phyloP scores from a whole-genome alignment of 2,329 filamentous ascomycete species.

The Trichothecium sympodiale region DNA sequence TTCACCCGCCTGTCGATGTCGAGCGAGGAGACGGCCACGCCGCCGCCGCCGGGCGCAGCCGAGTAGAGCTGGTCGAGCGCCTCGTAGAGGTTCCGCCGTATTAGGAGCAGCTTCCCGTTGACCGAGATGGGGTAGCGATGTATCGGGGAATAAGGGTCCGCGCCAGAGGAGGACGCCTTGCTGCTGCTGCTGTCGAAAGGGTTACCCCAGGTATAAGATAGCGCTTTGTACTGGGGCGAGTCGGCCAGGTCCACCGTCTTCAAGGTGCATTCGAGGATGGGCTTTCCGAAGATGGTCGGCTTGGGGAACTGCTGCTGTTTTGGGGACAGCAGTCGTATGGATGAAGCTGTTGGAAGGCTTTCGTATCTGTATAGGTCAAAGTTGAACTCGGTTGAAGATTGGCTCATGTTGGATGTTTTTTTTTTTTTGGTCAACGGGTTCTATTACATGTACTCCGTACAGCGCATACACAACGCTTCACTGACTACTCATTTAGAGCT shows the following conservation, averaged over 20 bases:
- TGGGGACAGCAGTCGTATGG: neutral
- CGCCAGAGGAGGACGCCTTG: neutral
- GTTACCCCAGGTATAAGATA: constrained; percentile 8
- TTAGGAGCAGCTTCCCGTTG: constrained; percentile 3
- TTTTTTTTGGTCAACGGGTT: too few relatives aligned
- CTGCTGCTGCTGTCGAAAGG: constrained; percentile 3
- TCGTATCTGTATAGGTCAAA: neutral
- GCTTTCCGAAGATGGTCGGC: constrained; percentile 2
- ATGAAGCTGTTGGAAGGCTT: neutral
- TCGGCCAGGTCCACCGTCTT: constrained; percentile 4
- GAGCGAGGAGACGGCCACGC: too few relatives aligned
- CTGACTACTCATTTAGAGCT: too few relatives aligned
- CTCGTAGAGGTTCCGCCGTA: constrained; percentile 6
- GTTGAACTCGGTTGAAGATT: too few relatives aligned
- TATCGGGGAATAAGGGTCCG: constrained; percentile 3
- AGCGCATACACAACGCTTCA: too few relatives aligned
- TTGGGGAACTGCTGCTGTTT: neutral
- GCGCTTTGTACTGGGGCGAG: constrained; percentile 4
- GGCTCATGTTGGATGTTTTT: constrained; percentile 9
- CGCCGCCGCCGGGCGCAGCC: constrained; percentile 1
- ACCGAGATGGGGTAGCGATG: constrained; percentile 5
- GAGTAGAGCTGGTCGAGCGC: constrained; percentile 2
- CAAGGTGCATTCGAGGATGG: constrained; percentile 4
- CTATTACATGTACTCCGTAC: constrained; percentile 3
- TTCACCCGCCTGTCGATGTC: constrained; percentile 3